These are phyloP conservation scores for Noccaea caerulescens DNA, from an alignment of 345 rosid genomes.

Conservation along the genomic window DNA sequence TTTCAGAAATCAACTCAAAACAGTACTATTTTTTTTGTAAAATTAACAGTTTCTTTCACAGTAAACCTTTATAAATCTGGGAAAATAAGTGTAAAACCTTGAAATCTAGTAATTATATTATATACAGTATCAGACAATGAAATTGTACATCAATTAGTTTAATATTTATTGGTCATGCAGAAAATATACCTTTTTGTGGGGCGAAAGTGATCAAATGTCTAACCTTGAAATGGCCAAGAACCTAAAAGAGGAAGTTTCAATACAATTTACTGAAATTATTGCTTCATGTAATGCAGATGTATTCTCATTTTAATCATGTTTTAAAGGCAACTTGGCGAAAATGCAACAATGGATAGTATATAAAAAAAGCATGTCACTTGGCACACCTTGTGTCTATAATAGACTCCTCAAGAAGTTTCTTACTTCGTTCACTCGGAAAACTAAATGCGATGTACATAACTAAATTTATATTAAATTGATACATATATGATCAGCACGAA, in stretches of 20 bases:
- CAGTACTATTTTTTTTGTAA: no score
- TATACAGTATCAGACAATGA: no score
- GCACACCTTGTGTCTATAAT: slow-evolving; percentile 80
- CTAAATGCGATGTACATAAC: not conserved
- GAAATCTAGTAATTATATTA: not conserved
- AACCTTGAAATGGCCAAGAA: slow-evolving; percentile 65
- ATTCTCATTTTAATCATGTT: not conserved
- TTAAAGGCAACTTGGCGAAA: slow-evolving; percentile 74
- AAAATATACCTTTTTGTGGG: slow-evolving; percentile 84
- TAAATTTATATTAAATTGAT: not conserved
- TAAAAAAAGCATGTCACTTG: slow-evolving; percentile 71
- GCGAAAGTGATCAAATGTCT: slow-evolving; percentile 69
- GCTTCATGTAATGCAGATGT: not conserved
- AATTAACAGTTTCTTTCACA: no score
- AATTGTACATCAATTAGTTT: not conserved
- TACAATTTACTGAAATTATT: not conserved
- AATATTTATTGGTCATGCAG: slow-evolving; percentile 44
- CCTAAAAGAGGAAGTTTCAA: slow-evolving; percentile 72
- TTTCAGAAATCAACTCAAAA: no score
- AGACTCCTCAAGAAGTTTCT: slow-evolving; percentile 70
- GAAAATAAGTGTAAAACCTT: not conserved
- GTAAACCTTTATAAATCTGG: no score
- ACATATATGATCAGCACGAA: not conserved
- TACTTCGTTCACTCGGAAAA: slow-evolving; percentile 48
- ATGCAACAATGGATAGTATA: slow-evolving; percentile 64